Evolutionary conservation across 192 early-diverging fungal genomes (phyloP), one percentile per base, ranked within the genome.

Genomic region (Hyaloraphidium curvatum): DNA sequence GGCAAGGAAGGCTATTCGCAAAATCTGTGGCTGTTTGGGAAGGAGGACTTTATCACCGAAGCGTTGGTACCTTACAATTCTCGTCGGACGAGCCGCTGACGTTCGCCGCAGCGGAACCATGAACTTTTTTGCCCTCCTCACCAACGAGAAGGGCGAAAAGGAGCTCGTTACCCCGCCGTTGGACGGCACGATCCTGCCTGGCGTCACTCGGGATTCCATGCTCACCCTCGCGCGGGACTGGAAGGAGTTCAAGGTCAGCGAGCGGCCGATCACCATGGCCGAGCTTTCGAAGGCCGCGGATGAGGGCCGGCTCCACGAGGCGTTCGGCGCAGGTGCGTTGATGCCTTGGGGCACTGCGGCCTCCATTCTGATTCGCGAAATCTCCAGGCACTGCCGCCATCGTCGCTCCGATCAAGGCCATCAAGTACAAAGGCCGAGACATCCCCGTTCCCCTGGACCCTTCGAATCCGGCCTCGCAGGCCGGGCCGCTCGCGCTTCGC

Each of bases 201-300:
- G 92, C 48, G 87, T 96, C 33, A 93, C 90, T 27, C 83, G 92
- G 58, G 87, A 89, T 70, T 91, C 87, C 25, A 85, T 96, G 63
- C 67, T 96, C 55, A 39, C 59, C 25, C 71, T 96, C 13, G 72
- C 87, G 4, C 71, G 76, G 37, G 50, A 62, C 28, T 96, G 92
- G 92, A 76, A 72, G 53, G 83, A 87, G 52, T 82, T 89, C 71
- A 79, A 87, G 71, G 87, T 96, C 28, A 63, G 70, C 2, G 92
- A 96, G 68, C 71, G 79, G 59, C 71, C 77, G 62, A 66, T 93
- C 55, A 80, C 73, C 55, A 89, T 96, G 87, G 63, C 61, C 39
- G 76, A 86, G 59, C 53, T 96, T 19, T 63, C 71, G 29, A 66
- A 82, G 55, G 87, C 87, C 28, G 59, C 77, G 53, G 71, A 85